Percentiles rank a stretch among this genome's conserved stretches.
Conservation (phyloP, 371 early-diverging fungal species). For the Amoeboaphelidium protococcarum region DNA sequence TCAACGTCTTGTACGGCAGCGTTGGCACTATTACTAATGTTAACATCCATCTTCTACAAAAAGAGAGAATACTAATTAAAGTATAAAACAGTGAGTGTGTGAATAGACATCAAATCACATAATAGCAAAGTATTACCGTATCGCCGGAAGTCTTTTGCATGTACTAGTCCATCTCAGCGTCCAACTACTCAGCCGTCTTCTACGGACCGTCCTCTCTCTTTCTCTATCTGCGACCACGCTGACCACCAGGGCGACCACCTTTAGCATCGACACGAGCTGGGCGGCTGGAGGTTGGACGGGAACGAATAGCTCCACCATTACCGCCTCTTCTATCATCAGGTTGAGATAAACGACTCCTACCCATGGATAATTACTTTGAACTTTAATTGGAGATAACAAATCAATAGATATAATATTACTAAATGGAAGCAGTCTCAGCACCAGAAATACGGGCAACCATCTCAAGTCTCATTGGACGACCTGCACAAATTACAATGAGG, state of each 20-base stretch:
- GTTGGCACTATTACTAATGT: neutral
- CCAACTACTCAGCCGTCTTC: constrained; percentile 28
- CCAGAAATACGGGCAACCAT: constrained; percentile 24
- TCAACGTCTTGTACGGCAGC: too few species aligned
- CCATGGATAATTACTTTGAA: constrained; percentile 10
- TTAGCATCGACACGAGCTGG: constrained; percentile 7
- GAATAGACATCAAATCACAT: too few species aligned
- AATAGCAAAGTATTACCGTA: too few species aligned
- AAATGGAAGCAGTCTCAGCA: constrained; percentile 13
- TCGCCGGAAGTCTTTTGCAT: constrained; percentile 19
- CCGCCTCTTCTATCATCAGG: constrained; percentile 9
- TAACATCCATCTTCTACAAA: too few species aligned
- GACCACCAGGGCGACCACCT: constrained; percentile 6
- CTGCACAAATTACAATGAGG: constrained; percentile 3
- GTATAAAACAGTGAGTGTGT: too few species aligned
- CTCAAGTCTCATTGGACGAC: constrained; percentile 42
- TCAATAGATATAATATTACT: constrained; percentile 1
- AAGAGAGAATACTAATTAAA: too few species aligned
- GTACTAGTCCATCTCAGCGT: constrained; percentile 44
- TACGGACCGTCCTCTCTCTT: constrained; percentile 9
- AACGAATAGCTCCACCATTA: constrained; percentile 11
- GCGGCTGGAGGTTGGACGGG: too few species aligned
- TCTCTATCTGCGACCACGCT: constrained; percentile 3
- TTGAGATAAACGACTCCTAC: constrained; percentile 9
- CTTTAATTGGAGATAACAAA: constrained; percentile 7